A percentile compares a stretch with the other conserved stretches of the same genome.
Conservation (phyloP, 2,329 filamentous ascomycete species). For the Fusarium proliferatum region DNA sequence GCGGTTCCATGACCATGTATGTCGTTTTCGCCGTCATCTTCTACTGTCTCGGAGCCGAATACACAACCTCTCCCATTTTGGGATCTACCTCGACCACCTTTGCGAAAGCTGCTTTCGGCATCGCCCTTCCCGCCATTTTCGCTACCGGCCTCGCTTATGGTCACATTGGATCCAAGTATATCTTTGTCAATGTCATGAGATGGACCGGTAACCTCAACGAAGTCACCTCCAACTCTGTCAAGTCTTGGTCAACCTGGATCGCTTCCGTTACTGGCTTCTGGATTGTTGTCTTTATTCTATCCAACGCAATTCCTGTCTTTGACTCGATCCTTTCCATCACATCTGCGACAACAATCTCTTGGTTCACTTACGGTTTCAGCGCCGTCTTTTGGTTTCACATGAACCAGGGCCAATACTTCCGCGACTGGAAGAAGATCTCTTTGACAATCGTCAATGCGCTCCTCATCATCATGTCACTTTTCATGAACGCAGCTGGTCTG, state of each 20-base stretch:
- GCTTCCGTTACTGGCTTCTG: constrained; percentile 40
- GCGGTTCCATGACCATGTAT: constrained; percentile 38
- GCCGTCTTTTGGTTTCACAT: constrained; percentile 44
- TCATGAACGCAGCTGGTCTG: constrained; percentile 43
- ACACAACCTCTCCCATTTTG: constrained; percentile 37
- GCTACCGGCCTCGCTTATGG: constrained; percentile 40
- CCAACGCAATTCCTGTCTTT: constrained; percentile 46
- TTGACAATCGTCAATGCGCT: constrained; percentile 36
- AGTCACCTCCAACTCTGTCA: constrained; percentile 37
- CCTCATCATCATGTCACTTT: constrained; percentile 37
- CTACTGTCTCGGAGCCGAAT: constrained; percentile 41
- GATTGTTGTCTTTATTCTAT: constrained; percentile 43
- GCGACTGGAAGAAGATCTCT: constrained; percentile 38
- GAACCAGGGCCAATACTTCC: constrained; percentile 33
- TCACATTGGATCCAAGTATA: constrained; percentile 44
- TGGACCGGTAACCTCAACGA: constrained; percentile 30
- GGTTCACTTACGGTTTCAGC: constrained; percentile 44
- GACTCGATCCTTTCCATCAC: constrained; percentile 46
- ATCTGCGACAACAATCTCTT: constrained; percentile 43
- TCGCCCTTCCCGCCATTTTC: constrained; percentile 39
- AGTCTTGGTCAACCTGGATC: constrained; percentile 44
- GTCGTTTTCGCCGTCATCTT: constrained; percentile 38
- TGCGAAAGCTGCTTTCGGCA: constrained; percentile 41
- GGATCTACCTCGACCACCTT: constrained; percentile 31
- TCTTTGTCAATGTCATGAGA: constrained; percentile 36